phyloP scores from a whole-genome alignment of 176 grass and related monocot species.

The Raddia distichophylla region DNA sequence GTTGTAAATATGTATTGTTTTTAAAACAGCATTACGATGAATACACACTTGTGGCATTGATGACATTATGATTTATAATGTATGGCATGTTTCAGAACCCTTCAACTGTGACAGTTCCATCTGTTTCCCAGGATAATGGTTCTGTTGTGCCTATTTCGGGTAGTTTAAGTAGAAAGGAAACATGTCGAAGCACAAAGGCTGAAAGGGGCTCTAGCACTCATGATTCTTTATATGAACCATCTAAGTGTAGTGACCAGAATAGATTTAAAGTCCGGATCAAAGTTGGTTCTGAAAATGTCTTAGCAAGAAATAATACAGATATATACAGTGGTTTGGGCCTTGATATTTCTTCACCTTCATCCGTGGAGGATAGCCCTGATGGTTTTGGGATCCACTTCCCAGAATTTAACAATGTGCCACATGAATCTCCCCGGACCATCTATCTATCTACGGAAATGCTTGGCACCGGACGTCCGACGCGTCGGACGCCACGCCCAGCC shows the following conservation, averaged over 20 bases:
- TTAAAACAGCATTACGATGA: slow-evolving; percentile 42
- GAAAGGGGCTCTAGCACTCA: slow-evolving; percentile 45
- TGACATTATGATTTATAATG: slow-evolving; percentile 47
- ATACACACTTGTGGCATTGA: slow-evolving; percentile 41
- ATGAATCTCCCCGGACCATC: slow-evolving; percentile 87
- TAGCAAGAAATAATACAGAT: slow-evolving; percentile 81
- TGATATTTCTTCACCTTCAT: slow-evolving; percentile 91
- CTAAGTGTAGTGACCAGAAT: slow-evolving; percentile 64
- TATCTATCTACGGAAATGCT: too few relatives aligned
- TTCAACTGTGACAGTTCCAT: slow-evolving; percentile 46
- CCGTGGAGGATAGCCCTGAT: slow-evolving; percentile 79
- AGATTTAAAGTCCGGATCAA: slow-evolving; percentile 96
- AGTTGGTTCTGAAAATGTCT: slow-evolving; percentile 69
- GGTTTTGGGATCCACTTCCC: slow-evolving; percentile 56
- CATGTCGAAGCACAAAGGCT: slow-evolving; percentile 33
- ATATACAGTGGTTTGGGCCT: slow-evolving; percentile 92
- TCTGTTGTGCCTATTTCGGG: slow-evolving; percentile 39
- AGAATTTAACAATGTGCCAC: slow-evolving; percentile 54
- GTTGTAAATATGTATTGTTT: slow-evolving; percentile 34
- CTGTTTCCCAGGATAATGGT: slow-evolving; percentile 58
- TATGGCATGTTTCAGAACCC: slow-evolving; percentile 60
- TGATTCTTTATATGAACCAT: slow-evolving; percentile 52
- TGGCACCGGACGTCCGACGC: too few relatives aligned
- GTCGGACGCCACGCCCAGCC: too few relatives aligned
- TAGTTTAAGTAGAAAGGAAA: slow-evolving; percentile 60